These are phyloP conservation scores for Heracleum sosnowskyi DNA, from an alignment of 129 eudicot genomes.

Conservation along the genomic window DNA sequence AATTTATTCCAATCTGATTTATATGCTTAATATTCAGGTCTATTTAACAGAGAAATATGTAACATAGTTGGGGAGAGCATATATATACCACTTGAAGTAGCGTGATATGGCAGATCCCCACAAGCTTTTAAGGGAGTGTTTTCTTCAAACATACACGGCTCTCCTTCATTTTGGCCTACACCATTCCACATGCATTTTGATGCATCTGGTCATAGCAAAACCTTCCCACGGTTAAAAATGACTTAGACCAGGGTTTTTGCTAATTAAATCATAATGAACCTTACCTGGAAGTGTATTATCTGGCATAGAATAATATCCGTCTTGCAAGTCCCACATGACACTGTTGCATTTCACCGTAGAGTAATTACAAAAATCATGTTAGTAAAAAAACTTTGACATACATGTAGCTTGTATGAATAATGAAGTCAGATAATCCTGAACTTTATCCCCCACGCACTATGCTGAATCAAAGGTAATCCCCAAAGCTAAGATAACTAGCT, in stretches of 20 bases:
- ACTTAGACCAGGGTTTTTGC: neutral
- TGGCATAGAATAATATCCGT: constrained; percentile 41
- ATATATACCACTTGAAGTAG: constrained; percentile 31
- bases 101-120: constrained; percentile 59
- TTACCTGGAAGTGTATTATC: constrained; percentile 31
- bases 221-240: constrained; percentile 5
- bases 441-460: neutral
- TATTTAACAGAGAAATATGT: neutral
- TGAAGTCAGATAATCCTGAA: neutral
- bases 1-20: constrained; percentile 15
- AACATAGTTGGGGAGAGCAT: neutral
- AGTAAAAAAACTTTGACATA: neutral
- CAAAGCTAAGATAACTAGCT: neutral
- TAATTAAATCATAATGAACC: constrained; percentile 2
- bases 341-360: constrained; percentile 26
- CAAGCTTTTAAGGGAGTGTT: constrained; percentile 81
- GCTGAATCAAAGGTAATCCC: neutral
- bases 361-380: neutral
- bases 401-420: neutral
- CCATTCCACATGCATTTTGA: constrained; percentile 41
- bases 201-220: constrained; percentile 33
- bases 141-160: constrained; percentile 50
- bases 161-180: constrained; percentile 38
- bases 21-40: neutral
- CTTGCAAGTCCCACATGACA: constrained; percentile 72